Evolutionary conservation across 192 early-diverging fungal genomes (phyloP), one percentile per base, ranked within the genome.

Genomic region (Globomyces pollinis-pini): DNA sequence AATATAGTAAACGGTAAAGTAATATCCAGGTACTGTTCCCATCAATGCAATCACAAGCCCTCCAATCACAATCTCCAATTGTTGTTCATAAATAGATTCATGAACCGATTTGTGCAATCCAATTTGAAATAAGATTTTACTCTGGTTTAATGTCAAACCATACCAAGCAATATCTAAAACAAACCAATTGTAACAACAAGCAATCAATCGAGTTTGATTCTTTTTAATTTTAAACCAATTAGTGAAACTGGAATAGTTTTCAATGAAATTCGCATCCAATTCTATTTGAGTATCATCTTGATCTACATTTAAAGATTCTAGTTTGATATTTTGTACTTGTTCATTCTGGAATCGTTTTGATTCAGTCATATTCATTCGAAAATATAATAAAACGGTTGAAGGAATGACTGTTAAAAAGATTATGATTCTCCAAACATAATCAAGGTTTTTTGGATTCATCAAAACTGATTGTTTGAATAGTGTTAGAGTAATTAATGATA

Each of bases 381-480:
- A 95, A 77, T 95, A 97, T 47, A 97, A 76, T 15, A 92, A 86
- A 44, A 76, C 66, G 3, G 91, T 49, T 38, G 80, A 87, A 6
- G 94, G 94, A 44, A 97, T 63, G 52, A 84, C 82, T 55, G 91
- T 89, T 59, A 93, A 71, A 58, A 89, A 90, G 41, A 94, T 73
- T 41, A 89, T 75, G 57, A 95, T 82, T 51, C 94, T 86, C 94
- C 94, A 97, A 16, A 93, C 94, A 58, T 86, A 85, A 63, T 95
- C 92, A 34, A 95, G 73, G 35, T 61, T 42, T 20, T 54, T 61
- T 18, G 58, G 65, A 59, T 92, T 81, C n/a, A 63, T 71, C 30
- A 78, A 64, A 62, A 96, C 87, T 56, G 69, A 55, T 63, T 57
- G 49, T 64, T 88, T 78, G 77, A 89, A 90, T 59, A 76, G 82